Conservation (phyloP, 2,329 filamentous ascomycete species). For the Ophioceras dolichostomum region DNA sequence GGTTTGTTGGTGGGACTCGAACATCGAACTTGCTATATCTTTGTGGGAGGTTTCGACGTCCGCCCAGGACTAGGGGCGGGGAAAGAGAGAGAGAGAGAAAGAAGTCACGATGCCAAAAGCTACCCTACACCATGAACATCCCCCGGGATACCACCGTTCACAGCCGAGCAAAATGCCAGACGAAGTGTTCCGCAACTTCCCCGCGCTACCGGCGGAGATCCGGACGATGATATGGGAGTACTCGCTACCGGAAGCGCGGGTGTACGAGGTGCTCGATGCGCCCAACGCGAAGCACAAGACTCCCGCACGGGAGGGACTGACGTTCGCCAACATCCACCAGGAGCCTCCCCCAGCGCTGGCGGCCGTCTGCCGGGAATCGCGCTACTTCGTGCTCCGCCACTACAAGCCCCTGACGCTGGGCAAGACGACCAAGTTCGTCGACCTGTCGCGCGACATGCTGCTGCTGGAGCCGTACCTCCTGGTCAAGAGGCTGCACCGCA, state of each 20-base stretch:
- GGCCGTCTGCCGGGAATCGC: constrained; percentile 30
- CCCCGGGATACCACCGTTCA: constrained; percentile 6
- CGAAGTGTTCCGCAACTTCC: constrained; percentile 15
- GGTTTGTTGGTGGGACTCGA: too few species aligned
- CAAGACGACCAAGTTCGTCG: constrained; percentile 31
- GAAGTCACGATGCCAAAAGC: not conserved
- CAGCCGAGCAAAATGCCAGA: constrained; percentile 7
- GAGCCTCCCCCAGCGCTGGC: constrained; percentile 31
- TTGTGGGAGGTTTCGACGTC: not conserved
- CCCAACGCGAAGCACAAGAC: constrained; percentile 26
- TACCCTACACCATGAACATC: constrained; percentile 13
- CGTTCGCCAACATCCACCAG: constrained; percentile 32
- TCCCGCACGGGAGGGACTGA: constrained; percentile 25
- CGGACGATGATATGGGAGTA: constrained; percentile 32
- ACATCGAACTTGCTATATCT: constrained; percentile 9
- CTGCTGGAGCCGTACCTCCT: constrained; percentile 34
- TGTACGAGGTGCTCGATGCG: constrained; percentile 33
- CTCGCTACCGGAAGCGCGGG: constrained; percentile 29
- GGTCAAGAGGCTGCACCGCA: constrained; percentile 31
- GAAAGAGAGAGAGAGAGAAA: too few species aligned
- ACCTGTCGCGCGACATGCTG: constrained; percentile 30
- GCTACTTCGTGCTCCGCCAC: constrained; percentile 25
- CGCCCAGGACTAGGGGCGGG: too few species aligned
- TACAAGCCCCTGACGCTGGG: constrained; percentile 31
- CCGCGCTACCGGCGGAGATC: constrained; percentile 28